These are phyloP conservation scores for Dichomitus squalens DNA, from an alignment of 1,284 basidiomycete genomes.

Conservation along the genomic window DNA sequence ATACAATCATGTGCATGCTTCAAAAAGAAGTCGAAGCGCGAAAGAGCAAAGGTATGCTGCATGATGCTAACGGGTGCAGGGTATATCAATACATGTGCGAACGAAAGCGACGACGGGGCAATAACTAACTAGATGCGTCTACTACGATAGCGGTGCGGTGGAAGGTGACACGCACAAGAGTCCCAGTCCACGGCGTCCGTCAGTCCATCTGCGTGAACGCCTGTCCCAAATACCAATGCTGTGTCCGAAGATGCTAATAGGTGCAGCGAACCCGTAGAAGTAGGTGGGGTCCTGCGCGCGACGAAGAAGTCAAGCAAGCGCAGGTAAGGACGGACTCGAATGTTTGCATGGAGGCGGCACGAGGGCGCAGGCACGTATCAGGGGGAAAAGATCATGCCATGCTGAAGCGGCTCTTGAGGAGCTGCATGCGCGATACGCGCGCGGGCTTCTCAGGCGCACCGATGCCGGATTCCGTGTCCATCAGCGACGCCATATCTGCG, in stretches of 20 bases:
- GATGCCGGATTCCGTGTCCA: conserved; percentile 5
- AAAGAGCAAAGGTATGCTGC: background rate
- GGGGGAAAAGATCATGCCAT: background rate
- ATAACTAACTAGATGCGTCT: background rate
- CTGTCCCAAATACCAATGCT: too few relatives aligned
- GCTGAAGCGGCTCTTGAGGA: conserved; percentile 22
- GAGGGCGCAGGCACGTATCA: background rate
- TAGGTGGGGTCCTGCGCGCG: conserved; percentile 2
- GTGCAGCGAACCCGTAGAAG: background rate
- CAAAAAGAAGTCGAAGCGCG: background rate
- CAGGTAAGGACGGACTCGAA: too few relatives aligned
- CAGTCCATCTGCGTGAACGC: too few relatives aligned
- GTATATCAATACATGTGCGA: conserved; percentile 18
- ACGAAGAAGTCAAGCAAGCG: background rate
- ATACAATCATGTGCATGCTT: too few relatives aligned
- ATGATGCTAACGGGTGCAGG: conserved; percentile 1
- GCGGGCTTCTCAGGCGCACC: conserved; percentile 1
- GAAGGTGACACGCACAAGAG: too few relatives aligned
- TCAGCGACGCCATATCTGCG: conserved; percentile 3
- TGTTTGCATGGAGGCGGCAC: too few relatives aligned
- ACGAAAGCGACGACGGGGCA: background rate
- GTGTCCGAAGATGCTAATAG: too few relatives aligned
- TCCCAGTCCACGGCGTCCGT: too few relatives aligned
- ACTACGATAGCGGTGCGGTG: background rate
- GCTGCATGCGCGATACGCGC: conserved; percentile 8